These are phyloP conservation scores for Cladophialophora bantiana DNA, from an alignment of 2,329 filamentous ascomycete genomes.

Conservation along the genomic window DNA sequence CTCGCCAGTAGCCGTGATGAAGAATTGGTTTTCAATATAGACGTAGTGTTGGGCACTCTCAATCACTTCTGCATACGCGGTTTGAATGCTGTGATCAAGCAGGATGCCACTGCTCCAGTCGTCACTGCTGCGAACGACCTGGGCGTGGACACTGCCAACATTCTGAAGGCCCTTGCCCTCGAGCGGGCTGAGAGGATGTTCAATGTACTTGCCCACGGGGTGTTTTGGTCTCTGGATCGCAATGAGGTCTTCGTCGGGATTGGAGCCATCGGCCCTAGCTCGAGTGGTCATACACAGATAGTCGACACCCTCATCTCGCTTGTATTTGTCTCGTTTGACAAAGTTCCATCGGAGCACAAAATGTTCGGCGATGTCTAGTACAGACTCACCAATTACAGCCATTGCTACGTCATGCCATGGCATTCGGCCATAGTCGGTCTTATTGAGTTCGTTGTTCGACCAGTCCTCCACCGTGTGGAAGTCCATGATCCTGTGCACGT, in stretches of 20 bases:
- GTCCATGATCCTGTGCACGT: constrained; percentile 75
- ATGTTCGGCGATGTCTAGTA: constrained; percentile 94
- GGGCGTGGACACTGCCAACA: constrained; percentile 78
- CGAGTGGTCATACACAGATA: constrained; percentile 84
- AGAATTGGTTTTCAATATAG: constrained; percentile 99
- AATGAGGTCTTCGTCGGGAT: constrained; percentile 76
- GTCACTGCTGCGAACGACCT: constrained; percentile 85
- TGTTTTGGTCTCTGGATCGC: constrained; percentile 88
- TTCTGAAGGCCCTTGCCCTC: constrained; percentile 68
- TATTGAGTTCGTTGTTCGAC: constrained; percentile 91
- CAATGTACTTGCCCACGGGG: constrained; percentile 84
- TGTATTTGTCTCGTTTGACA: constrained; percentile 96
- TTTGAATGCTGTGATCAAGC: constrained; percentile 83
- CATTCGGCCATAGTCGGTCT: constrained; percentile 92
- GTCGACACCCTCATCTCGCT: constrained; percentile 80
- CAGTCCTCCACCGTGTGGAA: constrained; percentile 90
- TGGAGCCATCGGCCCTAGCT: constrained; percentile 61
- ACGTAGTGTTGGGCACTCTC: constrained; percentile 87
- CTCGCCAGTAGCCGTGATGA: constrained; percentile 93
- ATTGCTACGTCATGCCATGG: constrained; percentile 97
- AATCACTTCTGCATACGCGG: constrained; percentile 85
- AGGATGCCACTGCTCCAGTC: constrained; percentile 96
- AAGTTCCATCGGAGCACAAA: constrained; percentile 97
- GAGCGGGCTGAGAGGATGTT: constrained; percentile 77
- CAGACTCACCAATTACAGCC: constrained; percentile 85